Evolutionary conservation across 306 rosid genomes (phyloP).

Genomic region (Spatholobus suberectus): DNA sequence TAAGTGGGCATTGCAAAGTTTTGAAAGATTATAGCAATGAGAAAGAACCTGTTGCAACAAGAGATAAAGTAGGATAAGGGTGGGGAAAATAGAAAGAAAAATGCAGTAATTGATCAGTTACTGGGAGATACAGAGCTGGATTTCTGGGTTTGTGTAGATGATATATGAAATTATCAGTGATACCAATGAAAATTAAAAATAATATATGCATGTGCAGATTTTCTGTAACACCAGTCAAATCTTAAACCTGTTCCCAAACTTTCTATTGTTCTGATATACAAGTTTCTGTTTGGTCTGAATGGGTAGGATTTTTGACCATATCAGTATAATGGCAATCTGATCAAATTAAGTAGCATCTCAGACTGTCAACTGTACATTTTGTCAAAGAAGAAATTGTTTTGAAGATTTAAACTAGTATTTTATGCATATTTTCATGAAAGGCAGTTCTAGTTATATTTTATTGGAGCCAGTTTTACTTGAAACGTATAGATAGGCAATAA

Average conservation of each 20-base stretch:
- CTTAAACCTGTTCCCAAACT: not conserved
- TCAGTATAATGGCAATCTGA: not conserved
- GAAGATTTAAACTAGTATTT: slow-evolving; percentile 8
- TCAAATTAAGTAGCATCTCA: slow-evolving; percentile 10
- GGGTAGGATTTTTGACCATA: not conserved
- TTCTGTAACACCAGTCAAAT: not conserved
- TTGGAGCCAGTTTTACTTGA: slow-evolving; percentile 8
- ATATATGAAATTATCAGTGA: slow-evolving; percentile 10
- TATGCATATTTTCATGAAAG: not conserved
- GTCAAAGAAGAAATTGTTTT: not conserved
- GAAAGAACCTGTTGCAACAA: not conserved
- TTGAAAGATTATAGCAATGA: slow-evolving; percentile 1
- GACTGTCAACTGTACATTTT: not conserved
- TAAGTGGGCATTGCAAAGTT: slow-evolving; percentile 24
- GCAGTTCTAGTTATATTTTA: not conserved
- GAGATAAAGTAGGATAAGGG: not conserved
- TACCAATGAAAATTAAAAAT: not conserved
- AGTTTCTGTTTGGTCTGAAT: slow-evolving; percentile 17
- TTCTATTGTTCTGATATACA: not conserved
- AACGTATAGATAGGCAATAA: not conserved
- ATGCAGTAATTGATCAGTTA: not conserved
- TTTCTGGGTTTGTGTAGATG: slow-evolving; percentile 6
- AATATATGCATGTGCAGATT: not conserved
- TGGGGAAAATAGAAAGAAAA: not conserved
- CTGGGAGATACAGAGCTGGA: slow-evolving; percentile 6